Conservation (phyloP, 495 filamentous ascomycete genomes). For the Penicillium angulare region DNA sequence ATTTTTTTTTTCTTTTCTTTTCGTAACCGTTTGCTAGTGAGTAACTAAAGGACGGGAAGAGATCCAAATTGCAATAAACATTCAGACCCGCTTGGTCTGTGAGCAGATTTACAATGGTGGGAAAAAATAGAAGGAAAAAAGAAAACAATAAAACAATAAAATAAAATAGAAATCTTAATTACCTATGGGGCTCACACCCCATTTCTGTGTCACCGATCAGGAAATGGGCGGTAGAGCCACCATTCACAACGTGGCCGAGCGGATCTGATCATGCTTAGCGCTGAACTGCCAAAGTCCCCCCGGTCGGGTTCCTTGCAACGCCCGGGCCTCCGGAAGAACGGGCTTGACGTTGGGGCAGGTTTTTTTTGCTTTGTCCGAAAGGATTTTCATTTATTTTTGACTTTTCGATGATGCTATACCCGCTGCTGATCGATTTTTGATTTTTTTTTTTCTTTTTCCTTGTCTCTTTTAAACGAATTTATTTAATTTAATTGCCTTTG, state of each 20-base stretch:
- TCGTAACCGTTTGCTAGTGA: too few species aligned
- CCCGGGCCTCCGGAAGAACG: conserved; percentile 16
- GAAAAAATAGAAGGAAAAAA: too few species aligned
- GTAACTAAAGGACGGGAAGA: too few species aligned
- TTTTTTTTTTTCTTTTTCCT: background rate
- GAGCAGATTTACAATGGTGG: too few species aligned
- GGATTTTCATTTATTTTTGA: background rate
- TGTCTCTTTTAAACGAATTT: background rate
- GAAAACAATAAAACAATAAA: too few species aligned
- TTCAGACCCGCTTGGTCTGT: too few species aligned
- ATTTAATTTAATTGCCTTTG: conserved; percentile 1
- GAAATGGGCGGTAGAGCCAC: conserved; percentile 30
- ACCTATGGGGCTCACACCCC: background rate
- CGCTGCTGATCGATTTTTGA: background rate
- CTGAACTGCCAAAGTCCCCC: conserved; percentile 23
- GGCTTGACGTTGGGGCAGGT: conserved; percentile 1
- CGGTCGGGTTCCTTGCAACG: conserved; percentile 5
- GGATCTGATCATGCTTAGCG: conserved; percentile 35
- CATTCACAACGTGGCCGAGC: conserved; percentile 35
- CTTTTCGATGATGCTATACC: background rate
- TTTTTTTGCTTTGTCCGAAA: background rate
- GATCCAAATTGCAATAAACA: too few species aligned
- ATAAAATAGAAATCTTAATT: background rate
- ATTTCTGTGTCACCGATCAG: conserved; percentile 11
- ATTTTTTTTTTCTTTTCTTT: too few species aligned